These are phyloP conservation scores for Phytopythium montanum DNA, from an alignment of 352 stramenopile species.

Conservation along the genomic window DNA sequence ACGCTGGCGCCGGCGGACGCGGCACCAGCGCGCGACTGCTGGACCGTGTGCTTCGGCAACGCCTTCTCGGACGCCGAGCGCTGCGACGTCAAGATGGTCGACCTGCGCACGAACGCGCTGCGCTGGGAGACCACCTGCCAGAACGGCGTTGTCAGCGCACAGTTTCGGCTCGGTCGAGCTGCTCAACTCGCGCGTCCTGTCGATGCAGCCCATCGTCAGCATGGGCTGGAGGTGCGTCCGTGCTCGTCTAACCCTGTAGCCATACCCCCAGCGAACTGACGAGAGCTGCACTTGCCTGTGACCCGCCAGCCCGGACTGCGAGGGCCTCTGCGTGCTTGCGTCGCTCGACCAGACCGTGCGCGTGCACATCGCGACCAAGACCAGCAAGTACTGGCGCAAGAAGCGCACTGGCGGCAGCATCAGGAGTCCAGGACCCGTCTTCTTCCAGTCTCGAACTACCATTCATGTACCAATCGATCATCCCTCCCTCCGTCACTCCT, in stretches of 20 bases:
- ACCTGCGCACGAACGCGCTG: conserved; percentile 91
- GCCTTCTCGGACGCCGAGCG: conserved; percentile 93
- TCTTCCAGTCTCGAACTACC: too few species aligned
- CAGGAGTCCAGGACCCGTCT: too few species aligned
- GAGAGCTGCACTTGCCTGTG: too few species aligned
- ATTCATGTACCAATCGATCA: too few species aligned
- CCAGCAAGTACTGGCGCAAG: conserved; percentile 86
- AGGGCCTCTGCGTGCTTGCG: conserved; percentile 90
- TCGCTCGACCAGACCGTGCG: conserved; percentile 95
- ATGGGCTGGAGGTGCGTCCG: conserved; percentile 92
- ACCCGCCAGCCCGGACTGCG: conserved; percentile 73
- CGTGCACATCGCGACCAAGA: conserved; percentile 95
- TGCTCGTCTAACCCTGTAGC: too few species aligned
- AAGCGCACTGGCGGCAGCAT: too few species aligned
- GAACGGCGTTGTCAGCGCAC: conserved; percentile 93
- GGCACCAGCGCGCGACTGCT: conserved; percentile 90
- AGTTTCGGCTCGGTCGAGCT: conserved; percentile 94
- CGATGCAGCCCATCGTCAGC: conserved; percentile 94
- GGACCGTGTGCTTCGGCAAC: conserved; percentile 95
- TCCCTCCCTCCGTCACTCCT: too few species aligned
- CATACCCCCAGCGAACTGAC: too few species aligned
- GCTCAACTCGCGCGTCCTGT: conserved; percentile 94
- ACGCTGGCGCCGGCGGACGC: conserved; percentile 88
- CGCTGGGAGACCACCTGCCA: conserved; percentile 96
- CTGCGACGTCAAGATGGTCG: conserved; percentile 96